These are phyloP conservation scores for Nakazawaea peltata DNA, from an alignment of 805 yeast species.

Conservation along the genomic window DNA sequence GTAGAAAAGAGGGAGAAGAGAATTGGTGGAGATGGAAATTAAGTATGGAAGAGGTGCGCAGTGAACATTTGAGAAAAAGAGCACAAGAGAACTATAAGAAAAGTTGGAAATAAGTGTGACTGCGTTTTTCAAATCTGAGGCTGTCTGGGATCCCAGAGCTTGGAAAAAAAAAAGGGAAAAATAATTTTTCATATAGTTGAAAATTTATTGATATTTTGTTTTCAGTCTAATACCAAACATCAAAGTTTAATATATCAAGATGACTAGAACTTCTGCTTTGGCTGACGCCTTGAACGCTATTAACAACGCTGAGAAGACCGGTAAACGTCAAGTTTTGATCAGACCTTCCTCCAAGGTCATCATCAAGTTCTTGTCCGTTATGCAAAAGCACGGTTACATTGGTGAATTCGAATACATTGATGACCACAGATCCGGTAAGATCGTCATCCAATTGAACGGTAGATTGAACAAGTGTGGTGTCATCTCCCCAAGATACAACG, in stretches of 20 bases:
- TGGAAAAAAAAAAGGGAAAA: neutral
- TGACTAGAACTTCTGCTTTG: conserved; percentile 98
- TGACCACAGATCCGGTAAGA: conserved; percentile 98
- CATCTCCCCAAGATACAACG: conserved; percentile 97
- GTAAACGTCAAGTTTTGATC: conserved; percentile 97
- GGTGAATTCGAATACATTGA: conserved; percentile 98
- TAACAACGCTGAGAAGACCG: conserved; percentile 99
- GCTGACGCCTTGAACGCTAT: conserved; percentile 98
- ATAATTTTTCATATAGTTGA: neutral
- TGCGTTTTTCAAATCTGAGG: neutral
- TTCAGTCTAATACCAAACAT: too few species aligned
- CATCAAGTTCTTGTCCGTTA: conserved; percentile 92
- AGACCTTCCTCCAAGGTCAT: conserved; percentile 98
- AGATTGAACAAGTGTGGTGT: conserved; percentile 99
- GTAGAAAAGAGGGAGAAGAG: too few species aligned
- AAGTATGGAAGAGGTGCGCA: too few species aligned
- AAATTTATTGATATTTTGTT: neutral
- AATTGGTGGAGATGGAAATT: too few species aligned
- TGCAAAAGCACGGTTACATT: conserved; percentile 98
- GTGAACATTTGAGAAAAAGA: too few species aligned
- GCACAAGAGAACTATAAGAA: too few species aligned
- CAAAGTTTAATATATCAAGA: conserved; percentile 35
- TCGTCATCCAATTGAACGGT: conserved; percentile 94
- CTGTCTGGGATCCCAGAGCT: neutral
- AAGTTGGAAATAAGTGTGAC: too few species aligned